These are phyloP conservation scores for Exophiala xenobiotica DNA, from an alignment of 2,329 filamentous ascomycete genomes.

Conservation along the genomic window DNA sequence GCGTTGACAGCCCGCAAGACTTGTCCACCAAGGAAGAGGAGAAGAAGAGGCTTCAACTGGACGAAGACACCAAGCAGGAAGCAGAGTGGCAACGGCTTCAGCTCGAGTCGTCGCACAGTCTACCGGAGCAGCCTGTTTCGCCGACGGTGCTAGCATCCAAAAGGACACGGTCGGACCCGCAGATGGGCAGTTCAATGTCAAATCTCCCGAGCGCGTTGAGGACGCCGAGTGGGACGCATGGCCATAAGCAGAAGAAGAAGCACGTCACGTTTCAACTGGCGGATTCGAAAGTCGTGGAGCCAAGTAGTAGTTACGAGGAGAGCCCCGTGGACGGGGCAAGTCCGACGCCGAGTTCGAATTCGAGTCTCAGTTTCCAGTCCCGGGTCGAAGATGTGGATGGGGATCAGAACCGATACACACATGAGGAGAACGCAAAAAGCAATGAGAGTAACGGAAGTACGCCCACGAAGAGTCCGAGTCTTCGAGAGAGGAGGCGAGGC, in stretches of 20 bases:
- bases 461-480: background rate
- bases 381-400: constrained; percentile 1
- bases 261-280: constrained; percentile 32
- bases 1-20: constrained; percentile 8
- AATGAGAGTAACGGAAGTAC: background rate
- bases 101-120: constrained; percentile 16
- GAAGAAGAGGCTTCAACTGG: constrained; percentile 13
- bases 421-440: background rate
- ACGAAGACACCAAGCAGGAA: constrained; percentile 13
- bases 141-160: constrained; percentile 15
- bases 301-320: constrained; percentile 31
- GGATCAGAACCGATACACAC: too few species aligned
- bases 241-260: constrained; percentile 24
- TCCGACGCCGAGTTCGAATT: background rate
- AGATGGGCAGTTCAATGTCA: constrained; percentile 18
- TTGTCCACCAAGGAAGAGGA: constrained; percentile 12
- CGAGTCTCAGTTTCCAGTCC: background rate
- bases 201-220: constrained; percentile 29
- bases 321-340: constrained; percentile 2
- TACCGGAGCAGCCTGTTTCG: constrained; percentile 18
- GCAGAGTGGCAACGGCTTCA: constrained; percentile 10
- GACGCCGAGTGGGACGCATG: constrained; percentile 16
- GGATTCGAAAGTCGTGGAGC: constrained; percentile 30
- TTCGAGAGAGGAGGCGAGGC: constrained; percentile 4
- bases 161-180: constrained; percentile 15